These are phyloP conservation scores for Xylariaceae sp. DNA, from an alignment of 2,329 filamentous ascomycete genomes.

Conservation along the genomic window DNA sequence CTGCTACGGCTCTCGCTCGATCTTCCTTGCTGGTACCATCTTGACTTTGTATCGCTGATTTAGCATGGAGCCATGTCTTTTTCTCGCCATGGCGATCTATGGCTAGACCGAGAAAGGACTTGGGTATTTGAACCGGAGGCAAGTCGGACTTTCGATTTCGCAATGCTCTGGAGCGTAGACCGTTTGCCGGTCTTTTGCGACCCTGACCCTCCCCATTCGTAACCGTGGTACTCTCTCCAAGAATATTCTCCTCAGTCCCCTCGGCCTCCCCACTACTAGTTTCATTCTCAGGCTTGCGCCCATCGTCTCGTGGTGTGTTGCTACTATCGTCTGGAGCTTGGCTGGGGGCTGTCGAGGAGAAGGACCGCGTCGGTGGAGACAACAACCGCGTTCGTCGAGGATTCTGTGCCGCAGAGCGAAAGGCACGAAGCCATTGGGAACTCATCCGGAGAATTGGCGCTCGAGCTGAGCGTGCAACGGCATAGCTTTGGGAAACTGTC, in stretches of 20 bases:
- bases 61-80: slow-evolving; percentile 9
- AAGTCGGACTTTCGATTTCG: slow-evolving; percentile 47
- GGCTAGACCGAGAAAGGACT: slow-evolving; percentile 61
- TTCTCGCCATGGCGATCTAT: slow-evolving; percentile 48
- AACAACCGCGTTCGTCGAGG: slow-evolving; percentile 27
- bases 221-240: slow-evolving; percentile 31
- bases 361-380: slow-evolving; percentile 29
- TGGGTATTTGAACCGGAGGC: slow-evolving; percentile 62
- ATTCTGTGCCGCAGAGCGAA: slow-evolving; percentile 38
- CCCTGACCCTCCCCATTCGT: slow-evolving; percentile 34
- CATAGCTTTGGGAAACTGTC: slow-evolving; percentile 36
- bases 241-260: slow-evolving; percentile 30
- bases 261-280: slow-evolving; percentile 16
- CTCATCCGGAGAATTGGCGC: slow-evolving; percentile 44
- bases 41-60: slow-evolving; percentile 22
- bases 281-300: slow-evolving; percentile 34
- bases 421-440: slow-evolving; percentile 42
- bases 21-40: not conserved
- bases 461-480: slow-evolving; percentile 41
- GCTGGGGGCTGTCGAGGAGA: slow-evolving; percentile 33
- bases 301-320: slow-evolving; percentile 31
- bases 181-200: slow-evolving; percentile 34
- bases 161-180: slow-evolving; percentile 33
- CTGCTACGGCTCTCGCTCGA: no score
- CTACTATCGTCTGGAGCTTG: slow-evolving; percentile 31